These are phyloP conservation scores for Venturia oleaginea DNA, from an alignment of 2,329 filamentous ascomycete species.

Conservation along the genomic window DNA sequence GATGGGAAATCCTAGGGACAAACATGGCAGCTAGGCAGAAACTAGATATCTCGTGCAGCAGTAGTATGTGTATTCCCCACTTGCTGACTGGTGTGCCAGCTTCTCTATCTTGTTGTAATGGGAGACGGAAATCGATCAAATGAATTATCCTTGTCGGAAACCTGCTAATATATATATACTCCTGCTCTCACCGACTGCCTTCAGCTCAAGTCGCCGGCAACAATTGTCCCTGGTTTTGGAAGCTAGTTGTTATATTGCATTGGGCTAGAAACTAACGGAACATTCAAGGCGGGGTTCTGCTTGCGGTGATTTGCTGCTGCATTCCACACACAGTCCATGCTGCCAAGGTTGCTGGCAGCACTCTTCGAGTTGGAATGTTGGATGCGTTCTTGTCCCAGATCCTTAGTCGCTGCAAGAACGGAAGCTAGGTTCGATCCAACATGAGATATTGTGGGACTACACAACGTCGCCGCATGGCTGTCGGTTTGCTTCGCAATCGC, in stretches of 20 bases:
- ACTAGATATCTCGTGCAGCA: background rate
- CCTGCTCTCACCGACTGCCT: background rate
- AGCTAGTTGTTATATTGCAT: background rate
- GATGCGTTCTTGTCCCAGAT: background rate
- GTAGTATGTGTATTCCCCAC: constrained; percentile 1
- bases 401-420: background rate
- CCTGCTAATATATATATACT: background rate
- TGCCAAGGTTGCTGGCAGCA: background rate
- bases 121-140: background rate
- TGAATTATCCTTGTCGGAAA: background rate
- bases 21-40: background rate
- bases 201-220: background rate
- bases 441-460: background rate
- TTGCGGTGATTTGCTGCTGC: background rate
- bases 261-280: background rate
- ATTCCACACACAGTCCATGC: background rate
- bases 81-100: background rate
- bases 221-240: background rate
- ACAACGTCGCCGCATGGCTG: background rate
- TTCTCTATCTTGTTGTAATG: background rate
- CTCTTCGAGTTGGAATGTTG: background rate
- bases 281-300: background rate
- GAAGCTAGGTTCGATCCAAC: background rate
- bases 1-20: background rate
- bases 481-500: background rate